phyloP scores from a whole-genome alignment of 148 eudicot species.

The Persicaria tinctoria region DNA sequence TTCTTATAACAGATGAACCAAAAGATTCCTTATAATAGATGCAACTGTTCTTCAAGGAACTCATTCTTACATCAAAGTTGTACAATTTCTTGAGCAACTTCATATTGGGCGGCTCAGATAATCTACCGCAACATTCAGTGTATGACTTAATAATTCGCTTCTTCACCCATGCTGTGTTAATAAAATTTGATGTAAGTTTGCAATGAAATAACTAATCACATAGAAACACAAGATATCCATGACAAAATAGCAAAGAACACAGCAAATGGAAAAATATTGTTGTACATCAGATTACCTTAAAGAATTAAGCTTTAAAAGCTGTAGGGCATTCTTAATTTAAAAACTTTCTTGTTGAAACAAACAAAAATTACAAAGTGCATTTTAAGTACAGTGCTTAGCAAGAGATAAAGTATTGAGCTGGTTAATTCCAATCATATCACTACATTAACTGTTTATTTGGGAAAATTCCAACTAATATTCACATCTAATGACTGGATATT shows the following conservation, averaged over 20 bases:
- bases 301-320: neutral
- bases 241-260: neutral
- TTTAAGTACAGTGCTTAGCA: neutral
- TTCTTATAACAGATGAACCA: neutral
- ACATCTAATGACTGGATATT: neutral
- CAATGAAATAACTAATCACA: neutral
- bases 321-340: neutral
- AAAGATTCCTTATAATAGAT: neutral
- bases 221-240: neutral
- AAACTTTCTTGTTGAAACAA: neutral
- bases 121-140: slow-evolving; percentile 57
- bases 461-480: neutral
- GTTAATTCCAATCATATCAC: neutral
- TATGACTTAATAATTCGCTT: slow-evolving; percentile 78
- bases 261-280: neutral
- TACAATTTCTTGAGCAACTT: slow-evolving; percentile 72
- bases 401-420: neutral
- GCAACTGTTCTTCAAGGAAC: neutral
- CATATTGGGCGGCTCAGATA: slow-evolving; percentile 63
- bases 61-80: slow-evolving; percentile 49
- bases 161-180: slow-evolving; percentile 68
- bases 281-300: neutral
- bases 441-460: neutral
- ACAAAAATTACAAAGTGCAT: neutral
- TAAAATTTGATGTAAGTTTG: slow-evolving; percentile 5